These are phyloP conservation scores for Arthrobotrys pseudoclavata DNA, from an alignment of 2,329 filamentous ascomycete genomes.

Conservation along the genomic window DNA sequence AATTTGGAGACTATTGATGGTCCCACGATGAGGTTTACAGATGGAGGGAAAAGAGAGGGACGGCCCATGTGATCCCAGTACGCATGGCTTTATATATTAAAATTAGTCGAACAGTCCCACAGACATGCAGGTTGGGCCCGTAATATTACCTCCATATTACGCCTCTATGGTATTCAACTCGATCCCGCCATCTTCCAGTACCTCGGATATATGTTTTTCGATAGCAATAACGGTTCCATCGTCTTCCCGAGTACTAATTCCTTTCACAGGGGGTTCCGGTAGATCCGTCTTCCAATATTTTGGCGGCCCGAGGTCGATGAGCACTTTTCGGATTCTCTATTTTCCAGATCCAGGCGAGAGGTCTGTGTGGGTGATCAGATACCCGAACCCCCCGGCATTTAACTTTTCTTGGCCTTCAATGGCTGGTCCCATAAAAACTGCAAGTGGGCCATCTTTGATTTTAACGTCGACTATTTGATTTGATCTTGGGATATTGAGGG, in stretches of 20 bases:
- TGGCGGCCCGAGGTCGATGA: constrained; percentile 50
- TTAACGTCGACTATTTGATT: constrained; percentile 30
- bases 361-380: constrained; percentile 40
- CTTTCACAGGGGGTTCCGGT: constrained; percentile 15
- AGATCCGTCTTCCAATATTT: constrained; percentile 46
- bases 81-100: constrained; percentile 66
- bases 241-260: constrained; percentile 39
- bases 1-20: constrained; percentile 65
- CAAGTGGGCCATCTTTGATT: constrained; percentile 38
- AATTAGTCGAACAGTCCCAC: not conserved
- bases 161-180: constrained; percentile 24
- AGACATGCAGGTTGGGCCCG: not conserved
- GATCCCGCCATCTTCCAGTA: constrained; percentile 34
- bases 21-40: constrained; percentile 70
- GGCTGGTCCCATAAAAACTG: constrained; percentile 20
- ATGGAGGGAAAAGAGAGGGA: constrained; percentile 69
- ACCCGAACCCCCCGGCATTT: constrained; percentile 33
- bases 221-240: constrained; percentile 33
- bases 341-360: not conserved
- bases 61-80: constrained; percentile 75
- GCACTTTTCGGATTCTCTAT: constrained; percentile 2
- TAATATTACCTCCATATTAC: constrained; percentile 45
- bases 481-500: constrained; percentile 36
- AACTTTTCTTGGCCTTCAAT: constrained; percentile 41
- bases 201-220: constrained; percentile 47